Base-by-base conservation (phyloP, 176 grass and related monocot species). In the Musa schizocarpa region DNA sequence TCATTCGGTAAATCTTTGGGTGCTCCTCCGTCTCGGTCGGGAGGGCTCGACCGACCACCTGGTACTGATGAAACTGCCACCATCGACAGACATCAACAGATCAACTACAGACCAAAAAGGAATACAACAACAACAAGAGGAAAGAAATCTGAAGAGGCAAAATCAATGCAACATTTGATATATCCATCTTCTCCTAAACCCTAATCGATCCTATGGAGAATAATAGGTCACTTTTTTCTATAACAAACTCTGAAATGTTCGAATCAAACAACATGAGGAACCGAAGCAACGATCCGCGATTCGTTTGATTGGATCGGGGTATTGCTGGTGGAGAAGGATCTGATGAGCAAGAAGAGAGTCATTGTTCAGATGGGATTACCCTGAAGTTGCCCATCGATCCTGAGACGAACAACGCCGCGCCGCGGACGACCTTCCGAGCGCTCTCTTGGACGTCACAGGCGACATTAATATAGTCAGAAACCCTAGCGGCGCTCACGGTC, bases 11-110 rank as follows among this genome's bases (percentile, higher is more conserved):
- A 69, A 69, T 69, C 17, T 69, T 69, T 13, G 67, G 67, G 67
- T 69, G 67, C 67, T 69, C 27, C 27, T 69, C 67, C 67, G 67
- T 16, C 67, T 34, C 34, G 67, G 43, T 69, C 67, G 67, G 67
- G 67, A 69, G 67, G 34, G 67, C 67, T 69, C 67, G 67, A 50
- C 67, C 67, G 27, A 69, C 67, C 14, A 69, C 67, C 67, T 69
- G 67, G 67, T 69, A 69, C 67, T 69, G 67, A 69, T 69, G 67
- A 69, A 69, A 69, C 43, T 69, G 67, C 67, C 14, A 17, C 67
- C 16, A 69, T 61, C 57, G 5, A 61, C 57, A 61, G 9, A 7
- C 8, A 61, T 7, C 4, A 20, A n/a, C 57, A 61, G n/a, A 61
- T 61, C 14, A 61, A 61, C 34, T 43, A 6, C 8, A n/a, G 17